Percentiles rank a stretch among this genome's conserved stretches.
These are phyloP conservation scores for Cercospora sp. DNA, from an alignment of 2,329 filamentous ascomycete genomes.

Conservation along the genomic window DNA sequence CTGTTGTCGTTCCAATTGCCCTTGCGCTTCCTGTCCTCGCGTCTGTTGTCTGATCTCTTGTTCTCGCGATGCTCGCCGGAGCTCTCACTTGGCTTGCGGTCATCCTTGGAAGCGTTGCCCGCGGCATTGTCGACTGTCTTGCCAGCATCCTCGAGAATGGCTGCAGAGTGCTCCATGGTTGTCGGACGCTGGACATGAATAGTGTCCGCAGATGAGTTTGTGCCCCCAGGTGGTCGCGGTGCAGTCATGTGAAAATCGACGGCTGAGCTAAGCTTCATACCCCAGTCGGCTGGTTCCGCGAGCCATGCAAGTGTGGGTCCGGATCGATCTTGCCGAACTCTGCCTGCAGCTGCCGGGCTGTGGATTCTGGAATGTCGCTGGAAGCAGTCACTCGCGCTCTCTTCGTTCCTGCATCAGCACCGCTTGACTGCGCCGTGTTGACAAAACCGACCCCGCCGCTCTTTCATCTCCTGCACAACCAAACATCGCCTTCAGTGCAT, in stretches of 20 bases:
- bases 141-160: constrained; percentile 36
- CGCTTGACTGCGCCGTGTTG: constrained; percentile 34
- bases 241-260: constrained; percentile 12
- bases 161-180: constrained; percentile 38
- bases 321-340: neutral
- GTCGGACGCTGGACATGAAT: constrained; percentile 2
- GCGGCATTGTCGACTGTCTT: constrained; percentile 28
- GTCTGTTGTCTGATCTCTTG: constrained; percentile 21
- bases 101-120: constrained; percentile 16
- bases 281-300: neutral
- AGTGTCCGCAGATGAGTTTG: neutral
- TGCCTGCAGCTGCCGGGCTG: neutral
- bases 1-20: constrained; percentile 31
- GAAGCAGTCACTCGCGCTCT: constrained; percentile 6
- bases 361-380: constrained; percentile 7
- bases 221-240: neutral
- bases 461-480: neutral
- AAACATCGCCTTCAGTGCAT: neutral
- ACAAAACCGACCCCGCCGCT: constrained; percentile 1
- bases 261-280: neutral
- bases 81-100: constrained; percentile 11
- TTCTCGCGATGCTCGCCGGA: constrained; percentile 10
- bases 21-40: constrained; percentile 34
- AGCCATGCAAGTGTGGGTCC: neutral
- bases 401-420: constrained; percentile 29